A percentile compares a stretch with the other conserved stretches of the same genome.
These are phyloP conservation scores for Dujonia santamariae DNA, from an alignment of 1,139 yeast genomes.

Conservation along the genomic window DNA sequence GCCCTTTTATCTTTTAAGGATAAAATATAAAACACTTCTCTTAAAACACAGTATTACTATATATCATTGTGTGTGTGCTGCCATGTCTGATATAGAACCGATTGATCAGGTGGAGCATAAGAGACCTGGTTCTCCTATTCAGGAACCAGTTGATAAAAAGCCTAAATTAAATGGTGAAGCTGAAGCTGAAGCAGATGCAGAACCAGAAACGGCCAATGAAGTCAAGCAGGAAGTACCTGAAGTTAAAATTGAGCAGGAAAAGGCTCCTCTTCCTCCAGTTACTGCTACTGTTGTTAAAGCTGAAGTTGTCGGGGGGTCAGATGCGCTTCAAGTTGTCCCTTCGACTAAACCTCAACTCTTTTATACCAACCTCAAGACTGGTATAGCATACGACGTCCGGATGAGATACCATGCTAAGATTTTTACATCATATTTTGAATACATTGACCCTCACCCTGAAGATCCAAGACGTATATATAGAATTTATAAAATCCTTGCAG, in stretches of 20 bases:
- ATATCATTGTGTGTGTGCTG: too few relatives aligned
- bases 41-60: too few relatives aligned
- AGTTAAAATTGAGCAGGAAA: too few relatives aligned
- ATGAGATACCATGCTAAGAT: slow-evolving; percentile 97
- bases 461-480: slow-evolving; percentile 96
- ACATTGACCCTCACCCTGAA: slow-evolving; percentile 98
- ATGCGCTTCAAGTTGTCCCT: slow-evolving; percentile 47
- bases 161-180: slow-evolving; percentile 8
- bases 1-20: too few relatives aligned
- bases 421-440: slow-evolving; percentile 87
- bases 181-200: too few relatives aligned
- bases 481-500: slow-evolving; percentile 89
- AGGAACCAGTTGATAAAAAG: slow-evolving; percentile 6
- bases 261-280: neutral
- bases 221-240: too few relatives aligned
- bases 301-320: neutral
- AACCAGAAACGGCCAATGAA: too few relatives aligned
- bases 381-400: slow-evolving; percentile 91
- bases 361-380: slow-evolving; percentile 80
- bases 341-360: slow-evolving; percentile 52
- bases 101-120: slow-evolving; percentile 1
- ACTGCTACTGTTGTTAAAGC: neutral
- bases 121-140: slow-evolving; percentile 1
- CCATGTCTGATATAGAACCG: too few relatives aligned
- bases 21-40: too few relatives aligned